These are phyloP conservation scores for Mycosarcoma maydis DNA, from an alignment of 1,284 basidiomycete species.

Conservation along the genomic window DNA sequence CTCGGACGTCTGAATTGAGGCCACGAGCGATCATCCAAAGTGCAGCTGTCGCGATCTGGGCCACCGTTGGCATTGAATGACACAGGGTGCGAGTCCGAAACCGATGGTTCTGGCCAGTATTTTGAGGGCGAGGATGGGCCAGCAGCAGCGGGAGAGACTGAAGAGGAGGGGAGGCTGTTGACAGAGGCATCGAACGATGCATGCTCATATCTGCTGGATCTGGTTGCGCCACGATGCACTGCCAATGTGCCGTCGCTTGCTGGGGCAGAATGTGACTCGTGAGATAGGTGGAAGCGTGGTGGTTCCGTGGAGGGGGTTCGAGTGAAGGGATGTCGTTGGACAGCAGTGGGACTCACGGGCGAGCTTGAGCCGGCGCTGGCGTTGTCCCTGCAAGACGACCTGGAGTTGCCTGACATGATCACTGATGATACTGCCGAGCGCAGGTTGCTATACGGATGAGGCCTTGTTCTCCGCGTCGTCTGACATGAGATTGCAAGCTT, in stretches of 20 bases:
- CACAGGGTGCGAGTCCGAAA: slow-evolving; percentile 2
- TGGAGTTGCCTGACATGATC: slow-evolving; percentile 12
- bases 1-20: slow-evolving; percentile 20
- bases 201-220: slow-evolving; percentile 12
- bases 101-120: slow-evolving; percentile 32
- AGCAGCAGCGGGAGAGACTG: slow-evolving; percentile 8
- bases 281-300: slow-evolving; percentile 23
- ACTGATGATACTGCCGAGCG: background rate
- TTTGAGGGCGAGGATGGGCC: slow-evolving; percentile 5
- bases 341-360: slow-evolving; percentile 6
- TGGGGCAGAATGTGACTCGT: slow-evolving; percentile 2
- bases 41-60: slow-evolving; percentile 9
- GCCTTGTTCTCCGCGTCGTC: background rate
- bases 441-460: background rate
- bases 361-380: slow-evolving; percentile 1
- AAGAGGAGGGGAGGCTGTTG: slow-evolving; percentile 11
- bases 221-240: slow-evolving; percentile 20
- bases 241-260: slow-evolving; percentile 14
- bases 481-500: background rate
- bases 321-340: slow-evolving; percentile 33
- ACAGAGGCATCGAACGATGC: slow-evolving; percentile 15
- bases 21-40: slow-evolving; percentile 10
- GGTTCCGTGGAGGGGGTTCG: slow-evolving; percentile 37
- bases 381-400: slow-evolving; percentile 14
- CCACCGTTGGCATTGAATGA: slow-evolving; percentile 3